A percentile compares a stretch with the other conserved stretches of the same genome.
Evolutionary conservation across 495 filamentous ascomycete species (phyloP).

Genomic region (Aspergillus cavernicola): DNA sequence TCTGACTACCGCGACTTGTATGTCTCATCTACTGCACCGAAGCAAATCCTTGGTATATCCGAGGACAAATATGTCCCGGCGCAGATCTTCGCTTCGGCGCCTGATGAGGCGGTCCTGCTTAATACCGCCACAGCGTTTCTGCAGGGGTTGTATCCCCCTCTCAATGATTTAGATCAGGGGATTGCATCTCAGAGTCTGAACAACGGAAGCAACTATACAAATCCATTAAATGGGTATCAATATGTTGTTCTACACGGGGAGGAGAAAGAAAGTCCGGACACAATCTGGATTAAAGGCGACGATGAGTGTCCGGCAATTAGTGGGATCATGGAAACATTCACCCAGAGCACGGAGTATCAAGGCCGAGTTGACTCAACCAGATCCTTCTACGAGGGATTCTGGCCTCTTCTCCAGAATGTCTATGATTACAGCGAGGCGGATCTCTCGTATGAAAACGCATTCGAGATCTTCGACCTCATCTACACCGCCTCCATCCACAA

Average conservation of each 20-base stretch:
- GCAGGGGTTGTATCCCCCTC: conserved; percentile 54
- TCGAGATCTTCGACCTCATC: conserved; percentile 49
- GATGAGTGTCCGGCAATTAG: conserved; percentile 2
- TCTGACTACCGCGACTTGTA: conserved; percentile 57
- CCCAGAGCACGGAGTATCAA: conserved; percentile 55
- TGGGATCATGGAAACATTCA: conserved; percentile 32
- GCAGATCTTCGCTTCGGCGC: conserved; percentile 50
- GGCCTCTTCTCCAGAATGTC: conserved; percentile 53
- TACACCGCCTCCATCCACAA: conserved; percentile 47
- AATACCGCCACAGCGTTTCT: conserved; percentile 48
- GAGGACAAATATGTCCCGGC: conserved; percentile 47
- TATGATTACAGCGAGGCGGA: conserved; percentile 36
- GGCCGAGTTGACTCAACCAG: conserved; percentile 42
- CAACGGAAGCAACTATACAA: conserved; percentile 46
- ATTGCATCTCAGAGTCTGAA: conserved; percentile 32
- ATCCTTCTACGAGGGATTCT: conserved; percentile 55
- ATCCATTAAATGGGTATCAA: conserved; percentile 53
- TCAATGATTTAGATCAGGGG: conserved; percentile 23
- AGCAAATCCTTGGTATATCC: conserved; percentile 50
- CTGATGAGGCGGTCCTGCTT: conserved; percentile 54
- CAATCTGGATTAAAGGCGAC: conserved; percentile 48
- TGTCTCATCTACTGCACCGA: conserved; percentile 39
- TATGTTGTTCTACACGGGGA: conserved; percentile 37
- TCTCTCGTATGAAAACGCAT: conserved; percentile 63
- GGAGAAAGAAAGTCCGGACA: conserved; percentile 40